Conservation (phyloP, 2,329 filamentous ascomycete species). For the Fusarium sterilihyphosum region DNA sequence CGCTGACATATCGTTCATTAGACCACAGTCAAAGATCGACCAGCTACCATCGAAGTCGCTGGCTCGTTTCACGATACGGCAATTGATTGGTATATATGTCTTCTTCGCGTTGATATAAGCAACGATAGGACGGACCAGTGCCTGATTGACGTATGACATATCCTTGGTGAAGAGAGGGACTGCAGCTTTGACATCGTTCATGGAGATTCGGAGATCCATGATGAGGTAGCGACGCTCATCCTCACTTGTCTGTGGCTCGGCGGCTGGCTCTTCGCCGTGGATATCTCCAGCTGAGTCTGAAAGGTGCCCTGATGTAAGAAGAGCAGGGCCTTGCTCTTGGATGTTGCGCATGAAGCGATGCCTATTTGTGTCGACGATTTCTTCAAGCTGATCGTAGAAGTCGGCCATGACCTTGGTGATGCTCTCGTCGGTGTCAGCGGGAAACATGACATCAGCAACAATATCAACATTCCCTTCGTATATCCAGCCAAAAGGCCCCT, state of each 20-base stretch:
- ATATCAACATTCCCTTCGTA: constrained; percentile 97
- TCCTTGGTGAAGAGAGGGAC: constrained; percentile 93
- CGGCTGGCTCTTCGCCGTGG: constrained; percentile 3
- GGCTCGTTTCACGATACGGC: constrained; percentile 89
- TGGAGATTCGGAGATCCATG: constrained; percentile 93
- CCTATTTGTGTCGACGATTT: constrained; percentile 83
- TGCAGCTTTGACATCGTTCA: constrained; percentile 93
- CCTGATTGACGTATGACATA: constrained; percentile 95
- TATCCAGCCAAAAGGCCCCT: constrained; percentile 97
- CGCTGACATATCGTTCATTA: constrained; percentile 92
- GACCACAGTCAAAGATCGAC: constrained; percentile 91
- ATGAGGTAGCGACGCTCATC: constrained; percentile 83
- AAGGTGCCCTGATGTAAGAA: constrained; percentile 48
- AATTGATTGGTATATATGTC: constrained; percentile 95
- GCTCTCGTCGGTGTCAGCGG: constrained; percentile 85
- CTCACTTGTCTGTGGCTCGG: constrained; percentile 40
- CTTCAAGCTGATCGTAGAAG: constrained; percentile 95
- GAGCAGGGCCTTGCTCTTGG: constrained; percentile 40
- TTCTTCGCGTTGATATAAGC: constrained; percentile 97
- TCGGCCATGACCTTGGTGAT: constrained; percentile 96
- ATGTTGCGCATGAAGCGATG: constrained; percentile 68
- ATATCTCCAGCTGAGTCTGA: constrained; percentile 43
- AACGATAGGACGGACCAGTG: constrained; percentile 93
- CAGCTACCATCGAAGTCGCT: constrained; percentile 94
- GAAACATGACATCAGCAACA: constrained; percentile 94